Base-by-base conservation (phyloP, 1,284 basidiomycete species). In the Tylopilus sp. region DNA sequence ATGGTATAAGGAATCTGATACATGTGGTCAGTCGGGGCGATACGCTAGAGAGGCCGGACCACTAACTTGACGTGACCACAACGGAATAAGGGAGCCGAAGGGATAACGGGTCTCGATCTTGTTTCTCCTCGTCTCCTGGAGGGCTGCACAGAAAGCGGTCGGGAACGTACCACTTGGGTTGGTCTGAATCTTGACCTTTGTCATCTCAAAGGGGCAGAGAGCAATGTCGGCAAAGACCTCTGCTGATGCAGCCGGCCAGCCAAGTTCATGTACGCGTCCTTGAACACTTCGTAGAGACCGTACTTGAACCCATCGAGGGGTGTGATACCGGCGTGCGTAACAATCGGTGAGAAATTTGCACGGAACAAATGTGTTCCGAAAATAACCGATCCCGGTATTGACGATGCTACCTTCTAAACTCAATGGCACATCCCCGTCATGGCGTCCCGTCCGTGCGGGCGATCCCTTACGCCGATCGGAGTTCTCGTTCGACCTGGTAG, bases 241-340 rank as follows among this genome's bases (percentile, higher is more conserved):
- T 48, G 94, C 93, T 43, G 91, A 91, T 51, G 89, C 90, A 30
- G 95, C n/a, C n/a, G n/a, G 58, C 92, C 92, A 53, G 90, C 83
- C 54, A 82, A 64, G 75, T 94, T 91, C 74, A 86, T 86, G 76
- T 93, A 90, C 57, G 73, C 62, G 71, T 95, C 91, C 80, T 97
- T 98, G 87, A 94, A 96, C 67, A 88, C 72, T 74, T 95, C 93
- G 72, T 96, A 95, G 68, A 92, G 88, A 75, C 91, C 92, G 71
- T 91, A 96, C 76, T 97, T 97, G 82, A 94, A 90, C 77, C 92
- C 91, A 77, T 95, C 92, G 63, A 95, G 83, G 55, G 91, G 91
- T 37, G 92, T 94, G 65, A 94, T 85, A 64, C 87, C 91, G 54
- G 93, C 94, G 72, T 97, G 94, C 60, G 94, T 96, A 71, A 94